These are phyloP conservation scores for Oropetium thomaeum DNA, from an alignment of 176 grass and related monocot species.

Conservation along the genomic window DNA sequence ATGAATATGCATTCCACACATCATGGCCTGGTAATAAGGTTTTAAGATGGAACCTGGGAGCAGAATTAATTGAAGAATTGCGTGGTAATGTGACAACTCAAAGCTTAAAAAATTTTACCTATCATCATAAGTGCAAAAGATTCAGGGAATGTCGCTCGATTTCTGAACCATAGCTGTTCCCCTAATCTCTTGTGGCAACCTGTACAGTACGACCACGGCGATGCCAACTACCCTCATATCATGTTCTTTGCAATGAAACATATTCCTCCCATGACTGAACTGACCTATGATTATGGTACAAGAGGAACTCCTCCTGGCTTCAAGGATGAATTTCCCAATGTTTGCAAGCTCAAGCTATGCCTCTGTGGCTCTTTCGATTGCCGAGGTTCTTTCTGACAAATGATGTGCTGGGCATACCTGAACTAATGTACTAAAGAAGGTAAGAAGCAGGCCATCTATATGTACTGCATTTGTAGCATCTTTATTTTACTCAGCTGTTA, in stretches of 20 bases:
- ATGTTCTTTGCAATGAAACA: conserved; percentile 70
- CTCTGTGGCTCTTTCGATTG: conserved; percentile 42
- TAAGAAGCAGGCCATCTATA: too few relatives aligned
- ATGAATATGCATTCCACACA: conserved; percentile 42
- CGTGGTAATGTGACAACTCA: background rate
- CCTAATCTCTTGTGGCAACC: conserved; percentile 71
- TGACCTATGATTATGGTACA: conserved; percentile 65
- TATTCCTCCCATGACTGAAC: conserved; percentile 66
- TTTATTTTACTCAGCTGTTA: too few relatives aligned
- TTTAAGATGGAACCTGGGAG: conserved; percentile 47
- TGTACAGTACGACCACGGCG: conserved; percentile 39
- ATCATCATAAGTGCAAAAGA: conserved; percentile 50
- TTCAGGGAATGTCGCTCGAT: conserved; percentile 13
- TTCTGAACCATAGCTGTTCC: background rate
- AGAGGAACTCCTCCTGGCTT: conserved; percentile 37
- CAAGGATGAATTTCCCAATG: background rate
- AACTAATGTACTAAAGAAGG: background rate
- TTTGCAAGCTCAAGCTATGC: conserved; percentile 40
- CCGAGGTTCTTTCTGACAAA: conserved; percentile 38
- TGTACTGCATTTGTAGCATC: too few relatives aligned
- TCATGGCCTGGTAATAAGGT: conserved; percentile 10
- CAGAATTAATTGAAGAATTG: conserved; percentile 46
- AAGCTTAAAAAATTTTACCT: conserved; percentile 31
- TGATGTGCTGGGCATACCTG: background rate
- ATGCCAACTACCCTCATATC: conserved; percentile 28